These are phyloP conservation scores for Aspergillus thermomutatus DNA, from an alignment of 2,329 filamentous ascomycete genomes.

Conservation along the genomic window DNA sequence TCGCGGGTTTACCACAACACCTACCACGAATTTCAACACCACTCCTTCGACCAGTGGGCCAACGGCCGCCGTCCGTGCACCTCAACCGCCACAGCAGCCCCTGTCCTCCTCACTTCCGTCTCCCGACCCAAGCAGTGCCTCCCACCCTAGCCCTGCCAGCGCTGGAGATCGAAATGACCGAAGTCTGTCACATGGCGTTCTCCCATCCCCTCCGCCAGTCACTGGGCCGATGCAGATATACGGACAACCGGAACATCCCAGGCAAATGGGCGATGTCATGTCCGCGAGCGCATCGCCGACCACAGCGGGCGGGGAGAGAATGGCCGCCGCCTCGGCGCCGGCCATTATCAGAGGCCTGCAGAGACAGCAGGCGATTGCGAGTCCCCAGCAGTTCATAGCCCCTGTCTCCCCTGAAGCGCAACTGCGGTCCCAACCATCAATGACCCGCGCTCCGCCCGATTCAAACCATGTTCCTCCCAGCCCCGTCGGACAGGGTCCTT, in stretches of 20 bases:
- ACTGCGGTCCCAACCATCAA: slow-evolving; percentile 9
- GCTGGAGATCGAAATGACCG: slow-evolving; percentile 13
- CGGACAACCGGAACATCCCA: slow-evolving; percentile 3
- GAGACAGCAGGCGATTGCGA: neutral
- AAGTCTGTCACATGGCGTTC: slow-evolving; percentile 35
- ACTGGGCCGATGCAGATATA: slow-evolving; percentile 55
- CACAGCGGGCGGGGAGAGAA: neutral
- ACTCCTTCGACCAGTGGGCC: neutral
- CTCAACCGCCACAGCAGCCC: slow-evolving; percentile 7
- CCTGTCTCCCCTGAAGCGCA: neutral
- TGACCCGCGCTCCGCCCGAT: slow-evolving; percentile 6
- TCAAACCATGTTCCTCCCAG: neutral
- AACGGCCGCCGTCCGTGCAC: neutral
- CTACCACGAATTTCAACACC: slow-evolving; percentile 15
- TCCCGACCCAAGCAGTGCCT: slow-evolving; percentile 27
- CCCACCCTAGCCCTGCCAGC: slow-evolving; percentile 23
- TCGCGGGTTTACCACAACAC: neutral
- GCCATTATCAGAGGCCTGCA: neutral
- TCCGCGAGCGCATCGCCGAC: neutral
- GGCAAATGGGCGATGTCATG: neutral
- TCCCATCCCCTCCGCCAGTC: slow-evolving; percentile 53
- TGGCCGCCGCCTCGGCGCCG: neutral
- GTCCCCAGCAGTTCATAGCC: neutral
- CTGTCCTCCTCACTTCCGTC: slow-evolving; percentile 23
- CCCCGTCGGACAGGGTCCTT: neutral